Percentiles rank a stretch among this genome's conserved stretches.
phyloP scores from a whole-genome alignment of 352 stramenopile species.

The Phytophthora pisi region DNA sequence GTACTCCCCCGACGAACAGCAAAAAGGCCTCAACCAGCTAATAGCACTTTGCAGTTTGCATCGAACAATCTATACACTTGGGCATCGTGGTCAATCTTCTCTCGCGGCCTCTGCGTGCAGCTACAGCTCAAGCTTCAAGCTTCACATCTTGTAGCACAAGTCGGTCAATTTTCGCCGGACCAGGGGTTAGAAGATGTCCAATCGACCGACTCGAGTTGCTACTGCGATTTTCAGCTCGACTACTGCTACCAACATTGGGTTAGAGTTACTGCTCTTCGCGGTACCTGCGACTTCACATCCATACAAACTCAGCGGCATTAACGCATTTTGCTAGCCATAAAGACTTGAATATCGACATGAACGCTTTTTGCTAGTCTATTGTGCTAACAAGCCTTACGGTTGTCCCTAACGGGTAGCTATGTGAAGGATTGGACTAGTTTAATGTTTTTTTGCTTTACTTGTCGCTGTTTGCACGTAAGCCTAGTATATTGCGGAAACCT shows the following conservation, averaged over 20 bases:
- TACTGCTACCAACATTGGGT: not conserved
- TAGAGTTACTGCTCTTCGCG: not conserved
- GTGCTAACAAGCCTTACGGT: not conserved
- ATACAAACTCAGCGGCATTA: not conserved
- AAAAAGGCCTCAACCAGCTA: too few species aligned
- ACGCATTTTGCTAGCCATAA: not conserved
- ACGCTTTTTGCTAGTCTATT: not conserved
- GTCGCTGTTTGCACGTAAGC: not conserved
- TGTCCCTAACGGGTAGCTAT: not conserved
- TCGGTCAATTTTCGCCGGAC: not conserved
- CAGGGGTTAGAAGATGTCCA: not conserved
- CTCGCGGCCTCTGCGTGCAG: not conserved
- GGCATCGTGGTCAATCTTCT: not conserved
- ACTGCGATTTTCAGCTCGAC: not conserved
- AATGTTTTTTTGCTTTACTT: not conserved
- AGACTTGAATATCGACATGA: not conserved
- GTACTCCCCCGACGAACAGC: too few species aligned
- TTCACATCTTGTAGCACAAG: not conserved
- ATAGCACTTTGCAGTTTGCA: not conserved
- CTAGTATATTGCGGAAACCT: not conserved
- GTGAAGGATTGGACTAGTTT: not conserved
- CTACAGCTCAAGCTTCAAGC: not conserved
- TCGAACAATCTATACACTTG: not conserved
- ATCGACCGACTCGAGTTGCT: not conserved
- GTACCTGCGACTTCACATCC: not conserved